These are phyloP conservation scores for Umbelopsis sp. DNA, from an alignment of 192 early-diverging fungal genomes.

Conservation along the genomic window DNA sequence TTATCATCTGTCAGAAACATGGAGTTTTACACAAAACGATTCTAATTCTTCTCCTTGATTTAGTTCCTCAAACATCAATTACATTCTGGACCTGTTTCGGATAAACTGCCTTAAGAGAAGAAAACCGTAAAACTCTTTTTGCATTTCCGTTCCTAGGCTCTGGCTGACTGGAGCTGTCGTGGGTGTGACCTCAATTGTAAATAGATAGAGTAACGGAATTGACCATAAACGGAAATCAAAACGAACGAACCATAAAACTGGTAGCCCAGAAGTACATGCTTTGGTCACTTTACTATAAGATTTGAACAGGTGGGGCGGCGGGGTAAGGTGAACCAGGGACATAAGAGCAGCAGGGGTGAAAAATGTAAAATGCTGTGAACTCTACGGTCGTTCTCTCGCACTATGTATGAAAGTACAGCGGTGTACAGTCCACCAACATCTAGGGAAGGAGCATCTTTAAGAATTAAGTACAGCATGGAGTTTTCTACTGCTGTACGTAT, in stretches of 20 bases:
- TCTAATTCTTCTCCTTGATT: not conserved
- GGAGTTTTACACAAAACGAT: not conserved
- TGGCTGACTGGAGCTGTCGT: not conserved
- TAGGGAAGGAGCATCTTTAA: too few relatives aligned
- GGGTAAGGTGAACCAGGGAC: not conserved
- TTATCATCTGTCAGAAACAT: not conserved
- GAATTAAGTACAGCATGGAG: too few relatives aligned
- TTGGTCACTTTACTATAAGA: not conserved
- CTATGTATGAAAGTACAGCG: too few relatives aligned
- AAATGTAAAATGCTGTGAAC: not conserved
- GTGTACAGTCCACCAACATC: too few relatives aligned
- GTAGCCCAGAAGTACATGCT: not conserved
- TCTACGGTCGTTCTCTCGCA: too few relatives aligned
- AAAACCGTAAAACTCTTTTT: not conserved
- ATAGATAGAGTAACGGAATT: not conserved
- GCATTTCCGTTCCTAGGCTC: not conserved
- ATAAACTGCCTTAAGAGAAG: not conserved
- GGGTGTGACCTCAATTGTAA: not conserved
- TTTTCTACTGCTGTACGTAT: too few relatives aligned
- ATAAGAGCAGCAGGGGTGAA: not conserved
- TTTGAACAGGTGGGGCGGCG: not conserved
- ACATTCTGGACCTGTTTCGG: not conserved
- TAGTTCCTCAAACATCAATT: conserved; percentile 16
- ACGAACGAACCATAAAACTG: not conserved
- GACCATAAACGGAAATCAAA: not conserved